Conservation (phyloP, 495 filamentous ascomycete genomes). For the Cairneyella variabilis region DNA sequence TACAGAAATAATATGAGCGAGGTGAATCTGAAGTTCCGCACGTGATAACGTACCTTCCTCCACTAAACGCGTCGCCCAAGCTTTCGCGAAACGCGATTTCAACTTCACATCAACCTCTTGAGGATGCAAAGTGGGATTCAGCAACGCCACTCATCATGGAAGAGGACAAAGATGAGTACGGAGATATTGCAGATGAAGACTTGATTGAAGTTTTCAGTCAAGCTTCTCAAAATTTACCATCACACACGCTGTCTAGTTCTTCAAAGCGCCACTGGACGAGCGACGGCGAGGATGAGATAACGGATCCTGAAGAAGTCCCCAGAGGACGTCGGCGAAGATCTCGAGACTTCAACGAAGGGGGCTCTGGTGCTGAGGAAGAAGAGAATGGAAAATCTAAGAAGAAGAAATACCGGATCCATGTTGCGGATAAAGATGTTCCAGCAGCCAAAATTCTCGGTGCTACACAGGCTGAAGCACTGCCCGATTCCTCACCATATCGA, state of each 20-base stretch:
- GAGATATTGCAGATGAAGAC: constrained; percentile 26
- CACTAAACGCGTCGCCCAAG: no score
- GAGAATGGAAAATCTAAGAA: constrained; percentile 18
- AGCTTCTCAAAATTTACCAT: constrained; percentile 21
- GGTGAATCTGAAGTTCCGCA: no score
- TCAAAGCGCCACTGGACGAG: constrained; percentile 10
- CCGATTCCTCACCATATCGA: constrained; percentile 26
- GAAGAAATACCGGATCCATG: constrained; percentile 25
- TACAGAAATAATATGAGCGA: no score
- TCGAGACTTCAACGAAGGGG: constrained; percentile 4
- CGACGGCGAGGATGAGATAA: constrained; percentile 6
- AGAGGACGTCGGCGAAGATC: constrained; percentile 5
- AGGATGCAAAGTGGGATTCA: no score
- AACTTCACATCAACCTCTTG: no score
- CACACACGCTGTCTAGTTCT: no score
- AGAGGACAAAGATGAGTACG: constrained; percentile 25
- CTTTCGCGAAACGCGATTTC: no score
- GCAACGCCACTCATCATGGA: no score
- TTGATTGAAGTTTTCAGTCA: constrained; percentile 24
- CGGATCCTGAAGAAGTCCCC: not conserved
- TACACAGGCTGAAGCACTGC: constrained; percentile 22
- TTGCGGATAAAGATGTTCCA: constrained; percentile 16
- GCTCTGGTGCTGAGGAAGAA: constrained; percentile 8
- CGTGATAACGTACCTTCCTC: no score
- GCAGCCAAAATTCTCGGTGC: constrained; percentile 17